Conservation (phyloP, 2,329 filamentous ascomycete species). For the Fusarium pseudonygamai region DNA sequence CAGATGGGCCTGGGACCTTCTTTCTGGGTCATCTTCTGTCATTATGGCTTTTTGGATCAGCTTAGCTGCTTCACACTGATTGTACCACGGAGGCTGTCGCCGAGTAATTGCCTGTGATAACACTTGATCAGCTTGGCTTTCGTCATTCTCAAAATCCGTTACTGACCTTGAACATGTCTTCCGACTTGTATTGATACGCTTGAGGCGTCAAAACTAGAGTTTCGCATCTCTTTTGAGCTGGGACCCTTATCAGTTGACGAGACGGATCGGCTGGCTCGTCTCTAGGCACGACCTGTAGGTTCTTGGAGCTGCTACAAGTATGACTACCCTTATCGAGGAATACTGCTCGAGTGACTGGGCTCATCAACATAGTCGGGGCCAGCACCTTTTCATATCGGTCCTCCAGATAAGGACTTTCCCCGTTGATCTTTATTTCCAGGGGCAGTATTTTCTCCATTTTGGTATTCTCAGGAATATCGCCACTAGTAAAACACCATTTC, state of each 20-base stretch:
- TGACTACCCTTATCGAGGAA: not conserved
- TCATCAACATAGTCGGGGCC: not conserved
- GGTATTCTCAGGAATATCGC: not conserved
- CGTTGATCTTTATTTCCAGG: not conserved
- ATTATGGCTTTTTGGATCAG: not conserved
- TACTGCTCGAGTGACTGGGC: not conserved
- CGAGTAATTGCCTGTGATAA: not conserved
- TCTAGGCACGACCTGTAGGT: not conserved
- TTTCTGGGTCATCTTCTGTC: not conserved
- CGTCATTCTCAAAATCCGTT: no score
- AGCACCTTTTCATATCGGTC: not conserved
- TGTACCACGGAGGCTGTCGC: not conserved
- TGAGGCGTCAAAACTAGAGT: not conserved
- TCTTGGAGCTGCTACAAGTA: not conserved
- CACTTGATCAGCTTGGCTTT: not conserved
- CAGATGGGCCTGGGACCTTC: not conserved
- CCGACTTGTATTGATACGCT: not conserved
- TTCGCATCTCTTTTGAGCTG: not conserved
- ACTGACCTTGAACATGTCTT: conserved; percentile 11
- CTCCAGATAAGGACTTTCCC: not conserved
- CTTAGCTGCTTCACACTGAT: not conserved
- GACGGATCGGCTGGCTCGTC: not conserved
- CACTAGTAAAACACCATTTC: not conserved
- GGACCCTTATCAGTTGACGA: not conserved
- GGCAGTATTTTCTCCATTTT: not conserved